phyloP scores from a whole-genome alignment of 2,329 filamentous ascomycete genomes.

The Aspergillus sp. region DNA sequence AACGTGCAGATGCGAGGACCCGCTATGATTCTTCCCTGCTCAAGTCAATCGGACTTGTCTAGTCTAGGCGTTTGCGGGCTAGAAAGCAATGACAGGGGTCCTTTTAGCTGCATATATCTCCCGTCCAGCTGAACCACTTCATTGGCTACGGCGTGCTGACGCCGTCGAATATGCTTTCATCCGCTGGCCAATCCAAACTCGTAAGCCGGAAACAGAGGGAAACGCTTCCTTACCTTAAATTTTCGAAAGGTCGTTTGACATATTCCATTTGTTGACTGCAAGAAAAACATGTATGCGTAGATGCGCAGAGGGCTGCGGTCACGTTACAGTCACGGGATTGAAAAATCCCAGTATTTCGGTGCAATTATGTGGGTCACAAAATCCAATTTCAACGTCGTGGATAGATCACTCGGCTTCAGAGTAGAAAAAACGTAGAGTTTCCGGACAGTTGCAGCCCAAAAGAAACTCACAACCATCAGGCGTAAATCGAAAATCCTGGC shows the following conservation, averaged over 20 bases:
- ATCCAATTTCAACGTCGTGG: constrained; percentile 45
- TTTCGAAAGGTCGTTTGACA: constrained; percentile 20
- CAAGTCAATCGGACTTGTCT: constrained; percentile 14
- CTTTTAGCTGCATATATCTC: constrained; percentile 33
- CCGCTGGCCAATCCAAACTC: constrained; percentile 29
- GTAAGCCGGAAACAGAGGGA: constrained; percentile 17
- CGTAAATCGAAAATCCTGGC: constrained; percentile 16
- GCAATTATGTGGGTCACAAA: constrained; percentile 38
- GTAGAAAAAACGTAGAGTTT: constrained; percentile 12
- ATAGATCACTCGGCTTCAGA: constrained; percentile 2
- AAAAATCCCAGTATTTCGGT: constrained; percentile 39
- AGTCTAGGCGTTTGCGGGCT: constrained; percentile 13
- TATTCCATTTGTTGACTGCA: constrained; percentile 38
- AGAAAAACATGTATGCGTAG: constrained; percentile 28
- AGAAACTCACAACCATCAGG: neutral
- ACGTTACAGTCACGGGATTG: constrained; percentile 43
- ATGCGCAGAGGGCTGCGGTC: constrained; percentile 36
- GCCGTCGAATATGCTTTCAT: constrained; percentile 26
- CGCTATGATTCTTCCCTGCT: constrained; percentile 17
- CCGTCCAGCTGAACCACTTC: constrained; percentile 19
- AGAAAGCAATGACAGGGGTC: constrained; percentile 20
- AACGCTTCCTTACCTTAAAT: constrained; percentile 30
- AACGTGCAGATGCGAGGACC: constrained; percentile 29
- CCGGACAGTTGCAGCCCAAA: neutral
- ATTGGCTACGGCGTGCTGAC: constrained; percentile 31